A percentile compares a stretch with the other conserved stretches of the same genome.
phyloP scores from a whole-genome alignment of 2,329 filamentous ascomycete species.

The Aspergillus melleus region DNA sequence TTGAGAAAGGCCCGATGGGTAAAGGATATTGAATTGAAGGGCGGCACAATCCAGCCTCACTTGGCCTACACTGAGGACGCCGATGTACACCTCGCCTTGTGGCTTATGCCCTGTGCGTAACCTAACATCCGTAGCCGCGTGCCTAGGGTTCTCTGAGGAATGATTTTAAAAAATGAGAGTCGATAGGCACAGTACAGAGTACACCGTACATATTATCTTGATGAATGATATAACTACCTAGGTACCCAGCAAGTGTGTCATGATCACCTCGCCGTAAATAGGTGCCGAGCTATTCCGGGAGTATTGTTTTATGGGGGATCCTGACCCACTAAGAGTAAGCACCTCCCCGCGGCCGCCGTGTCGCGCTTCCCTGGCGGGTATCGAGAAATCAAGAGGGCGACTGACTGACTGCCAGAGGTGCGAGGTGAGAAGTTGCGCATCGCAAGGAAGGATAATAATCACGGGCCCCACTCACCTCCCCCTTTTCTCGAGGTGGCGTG shows the following conservation, averaged over 20 bases:
- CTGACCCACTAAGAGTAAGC: conserved; percentile 10
- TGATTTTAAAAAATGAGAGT: neutral
- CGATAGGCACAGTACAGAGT: no score
- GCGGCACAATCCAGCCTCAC: no score
- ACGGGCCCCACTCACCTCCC: conserved; percentile 17
- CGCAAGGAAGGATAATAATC: neutral
- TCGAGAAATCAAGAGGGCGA: conserved; percentile 5
- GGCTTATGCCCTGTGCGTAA: no score
- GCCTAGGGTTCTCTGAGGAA: neutral
- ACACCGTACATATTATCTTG: no score
- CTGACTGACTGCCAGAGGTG: neutral
- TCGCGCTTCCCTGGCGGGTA: conserved; percentile 26
- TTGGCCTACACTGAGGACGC: no score
- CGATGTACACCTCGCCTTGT: no score
- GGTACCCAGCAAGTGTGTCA: no score
- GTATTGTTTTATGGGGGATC: neutral
- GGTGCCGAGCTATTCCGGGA: no score
- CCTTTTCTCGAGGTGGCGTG: conserved; percentile 23
- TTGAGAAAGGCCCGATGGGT: no score
- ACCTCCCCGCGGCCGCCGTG: conserved; percentile 16
- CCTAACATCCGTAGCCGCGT: neutral
- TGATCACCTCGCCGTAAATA: no score
- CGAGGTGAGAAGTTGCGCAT: neutral
- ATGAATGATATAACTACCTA: no score
- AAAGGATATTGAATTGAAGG: no score